Percentiles rank a stretch among this genome's conserved stretches.
Evolutionary conservation across 306 rosid species (phyloP).

Genomic region (Cyamopsis tetragonoloba): DNA sequence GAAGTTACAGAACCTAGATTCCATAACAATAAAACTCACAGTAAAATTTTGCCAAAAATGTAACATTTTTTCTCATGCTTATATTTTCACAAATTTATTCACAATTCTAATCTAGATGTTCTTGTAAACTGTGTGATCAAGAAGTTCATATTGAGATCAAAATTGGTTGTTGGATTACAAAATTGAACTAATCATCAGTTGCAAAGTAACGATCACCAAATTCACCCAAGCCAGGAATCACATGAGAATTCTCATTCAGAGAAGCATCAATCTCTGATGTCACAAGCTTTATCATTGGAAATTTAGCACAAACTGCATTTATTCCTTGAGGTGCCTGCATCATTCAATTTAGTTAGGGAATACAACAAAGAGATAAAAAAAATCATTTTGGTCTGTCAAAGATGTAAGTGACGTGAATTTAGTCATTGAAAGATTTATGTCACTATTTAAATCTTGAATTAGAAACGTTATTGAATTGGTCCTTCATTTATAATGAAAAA

Average conservation of each 20-base stretch:
- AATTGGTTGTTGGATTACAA: not conserved
- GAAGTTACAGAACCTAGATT: too few species aligned
- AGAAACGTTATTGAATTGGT: too few species aligned
- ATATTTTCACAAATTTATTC: not conserved
- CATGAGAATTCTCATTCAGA: slow-evolving; percentile 58
- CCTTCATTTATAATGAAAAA: too few species aligned
- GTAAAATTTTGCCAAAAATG: too few species aligned
- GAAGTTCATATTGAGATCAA: not conserved
- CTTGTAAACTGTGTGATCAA: not conserved
- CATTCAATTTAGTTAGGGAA: not conserved
- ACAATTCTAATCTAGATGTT: not conserved
- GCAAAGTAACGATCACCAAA: slow-evolving; percentile 92
- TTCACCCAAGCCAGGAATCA: slow-evolving; percentile 85
- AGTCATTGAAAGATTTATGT: too few species aligned
- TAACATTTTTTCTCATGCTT: not conserved
- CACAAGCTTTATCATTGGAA: slow-evolving; percentile 76
- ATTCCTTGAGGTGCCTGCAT: slow-evolving; percentile 83
- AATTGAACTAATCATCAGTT: slow-evolving; percentile 38
- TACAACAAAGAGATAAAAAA: too few species aligned
- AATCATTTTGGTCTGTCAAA: too few species aligned
- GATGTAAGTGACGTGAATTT: too few species aligned
- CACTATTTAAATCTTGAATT: too few species aligned
- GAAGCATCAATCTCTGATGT: slow-evolving; percentile 80
- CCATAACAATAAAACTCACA: too few species aligned
- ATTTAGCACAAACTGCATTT: slow-evolving; percentile 61